A percentile compares a stretch with the other conserved stretches of the same genome.
Evolutionary conservation across 2,329 filamentous ascomycete species (phyloP).

Genomic region (Clonostachys rosea): DNA sequence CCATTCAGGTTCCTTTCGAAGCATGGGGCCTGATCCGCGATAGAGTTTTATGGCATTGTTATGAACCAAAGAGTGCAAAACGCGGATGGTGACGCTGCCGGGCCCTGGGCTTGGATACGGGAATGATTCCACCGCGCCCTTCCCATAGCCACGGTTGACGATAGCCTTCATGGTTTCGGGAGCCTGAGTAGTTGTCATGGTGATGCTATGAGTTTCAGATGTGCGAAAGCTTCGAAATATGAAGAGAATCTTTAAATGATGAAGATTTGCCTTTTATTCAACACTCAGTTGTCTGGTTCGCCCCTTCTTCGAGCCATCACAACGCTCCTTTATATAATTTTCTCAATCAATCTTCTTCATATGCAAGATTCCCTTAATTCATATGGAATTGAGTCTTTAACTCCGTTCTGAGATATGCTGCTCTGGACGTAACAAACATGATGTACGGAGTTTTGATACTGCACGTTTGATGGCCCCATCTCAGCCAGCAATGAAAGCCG

Average conservation of each 20-base stretch:
- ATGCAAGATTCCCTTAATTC: not conserved
- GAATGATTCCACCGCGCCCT: not conserved
- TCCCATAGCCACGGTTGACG: not conserved
- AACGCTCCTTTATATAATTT: not conserved
- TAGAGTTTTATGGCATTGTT: not conserved
- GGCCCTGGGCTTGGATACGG: not conserved
- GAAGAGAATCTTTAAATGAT: not conserved
- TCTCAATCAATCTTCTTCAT: not conserved
- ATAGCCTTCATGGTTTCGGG: not conserved
- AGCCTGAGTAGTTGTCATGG: not conserved
- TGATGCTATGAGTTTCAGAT: not conserved
- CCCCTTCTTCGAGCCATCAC: not conserved
- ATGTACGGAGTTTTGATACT: too few species aligned
- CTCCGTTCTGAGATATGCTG: too few species aligned
- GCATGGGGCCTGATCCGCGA: not conserved
- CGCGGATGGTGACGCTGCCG: not conserved
- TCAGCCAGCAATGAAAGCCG: too few species aligned
- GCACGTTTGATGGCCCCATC: too few species aligned
- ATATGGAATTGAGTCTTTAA: not conserved
- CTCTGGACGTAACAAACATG: too few species aligned
- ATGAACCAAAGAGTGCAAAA: not conserved
- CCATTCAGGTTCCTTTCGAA: not conserved
- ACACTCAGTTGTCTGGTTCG: not conserved
- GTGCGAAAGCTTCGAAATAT: not conserved
- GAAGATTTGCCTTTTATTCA: not conserved